A percentile compares a stretch with the other conserved stretches of the same genome.
Evolutionary conservation across 495 filamentous ascomycete species (phyloP).

Genomic region (Daldinia caldariorum): DNA sequence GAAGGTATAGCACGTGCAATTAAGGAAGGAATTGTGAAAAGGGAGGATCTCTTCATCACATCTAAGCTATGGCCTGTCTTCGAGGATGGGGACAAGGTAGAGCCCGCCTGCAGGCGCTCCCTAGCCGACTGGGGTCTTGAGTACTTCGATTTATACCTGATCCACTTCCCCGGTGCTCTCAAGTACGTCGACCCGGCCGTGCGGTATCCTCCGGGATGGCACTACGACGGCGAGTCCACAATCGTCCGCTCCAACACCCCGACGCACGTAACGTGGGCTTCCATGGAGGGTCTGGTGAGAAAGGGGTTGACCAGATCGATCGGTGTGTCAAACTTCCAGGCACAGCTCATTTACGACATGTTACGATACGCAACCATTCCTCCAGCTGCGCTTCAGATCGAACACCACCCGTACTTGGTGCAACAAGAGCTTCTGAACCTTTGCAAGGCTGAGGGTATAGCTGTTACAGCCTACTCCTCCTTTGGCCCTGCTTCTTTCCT

Average conservation of each 20-base stretch:
- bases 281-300: constrained; percentile 81
- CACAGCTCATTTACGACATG: constrained; percentile 82
- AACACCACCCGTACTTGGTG: constrained; percentile 96
- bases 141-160: constrained; percentile 85
- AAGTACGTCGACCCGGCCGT: constrained; percentile 80
- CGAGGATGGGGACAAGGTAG: constrained; percentile 77
- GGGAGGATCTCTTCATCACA: constrained; percentile 89
- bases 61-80: constrained; percentile 95
- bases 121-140: constrained; percentile 82
- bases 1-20: constrained; percentile 88
- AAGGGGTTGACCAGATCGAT: constrained; percentile 77
- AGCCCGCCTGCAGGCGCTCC: constrained; percentile 77
- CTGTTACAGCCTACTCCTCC: constrained; percentile 88
- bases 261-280: constrained; percentile 89
- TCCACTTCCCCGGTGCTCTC: constrained; percentile 84
- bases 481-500: constrained; percentile 88
- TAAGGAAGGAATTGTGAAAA: constrained; percentile 84
- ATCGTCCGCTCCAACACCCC: constrained; percentile 71
- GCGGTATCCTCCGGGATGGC: constrained; percentile 85
- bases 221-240: constrained; percentile 64
- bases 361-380: constrained; percentile 82
- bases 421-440: constrained; percentile 80
- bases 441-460: constrained; percentile 75
- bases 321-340: constrained; percentile 90
- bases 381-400: constrained; percentile 89